A percentile compares a stretch with the other conserved stretches of the same genome.
Conservation (phyloP, 306 rosid species). For the Casuarina glauca region DNA sequence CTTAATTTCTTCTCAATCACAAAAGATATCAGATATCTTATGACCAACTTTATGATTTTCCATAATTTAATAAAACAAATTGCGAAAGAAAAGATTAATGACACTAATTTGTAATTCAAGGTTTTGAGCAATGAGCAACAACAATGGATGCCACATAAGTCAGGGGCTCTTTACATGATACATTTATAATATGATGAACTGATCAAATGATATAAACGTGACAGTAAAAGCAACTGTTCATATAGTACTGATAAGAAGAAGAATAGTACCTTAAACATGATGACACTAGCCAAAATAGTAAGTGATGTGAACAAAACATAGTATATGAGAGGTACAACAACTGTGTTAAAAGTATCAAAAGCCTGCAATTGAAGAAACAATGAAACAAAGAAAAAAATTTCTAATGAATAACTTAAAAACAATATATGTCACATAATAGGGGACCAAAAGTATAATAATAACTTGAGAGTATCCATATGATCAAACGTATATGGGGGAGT, state of each 20-base stretch:
- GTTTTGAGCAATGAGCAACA: neutral
- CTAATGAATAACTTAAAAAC: constrained; percentile 19
- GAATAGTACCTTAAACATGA: constrained; percentile 88
- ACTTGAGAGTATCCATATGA: neutral
- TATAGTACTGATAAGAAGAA: constrained; percentile 17
- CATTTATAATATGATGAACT: too few relatives aligned
- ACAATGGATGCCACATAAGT: neutral
- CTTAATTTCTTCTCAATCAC: too few relatives aligned
- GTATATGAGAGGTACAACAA: constrained; percentile 99
- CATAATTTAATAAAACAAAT: neutral
- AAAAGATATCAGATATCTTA: neutral
- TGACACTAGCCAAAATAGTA: constrained; percentile 93
- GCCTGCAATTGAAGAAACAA: constrained; percentile 54
- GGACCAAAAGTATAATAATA: neutral
- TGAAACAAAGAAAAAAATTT: constrained; percentile 23
- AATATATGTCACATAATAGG: constrained; percentile 3
- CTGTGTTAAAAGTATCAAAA: constrained; percentile 94
- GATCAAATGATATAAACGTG: too few relatives aligned
- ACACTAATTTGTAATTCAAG: neutral
- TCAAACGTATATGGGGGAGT: neutral
- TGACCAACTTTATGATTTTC: neutral
- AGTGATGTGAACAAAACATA: constrained; percentile 97
- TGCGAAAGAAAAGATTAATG: too few relatives aligned
- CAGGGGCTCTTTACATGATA: neutral
- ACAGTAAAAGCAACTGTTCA: neutral